Evolutionary conservation across 768 basidiomycete genomes (phyloP).

Genomic region (Omphalotus guepiniiformis): DNA sequence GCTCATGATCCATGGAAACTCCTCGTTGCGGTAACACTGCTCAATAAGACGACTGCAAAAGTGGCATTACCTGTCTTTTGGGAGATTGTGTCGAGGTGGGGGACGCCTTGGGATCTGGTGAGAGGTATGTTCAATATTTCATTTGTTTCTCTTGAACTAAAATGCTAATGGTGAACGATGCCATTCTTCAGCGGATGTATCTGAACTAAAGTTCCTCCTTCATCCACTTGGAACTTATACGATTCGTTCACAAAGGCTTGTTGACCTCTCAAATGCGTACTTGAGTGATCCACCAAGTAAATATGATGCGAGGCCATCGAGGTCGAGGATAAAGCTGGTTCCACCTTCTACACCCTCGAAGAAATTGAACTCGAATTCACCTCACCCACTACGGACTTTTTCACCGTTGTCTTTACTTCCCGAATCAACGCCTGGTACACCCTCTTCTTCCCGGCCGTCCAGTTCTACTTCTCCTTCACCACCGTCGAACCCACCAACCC

Average conservation of each 20-base stretch:
- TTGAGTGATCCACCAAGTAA: constrained; percentile 37
- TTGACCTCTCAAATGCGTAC: constrained; percentile 49
- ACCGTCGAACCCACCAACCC: no score
- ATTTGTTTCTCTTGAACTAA: background rate
- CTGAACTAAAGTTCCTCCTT: constrained; percentile 42
- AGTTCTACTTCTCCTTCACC: no score
- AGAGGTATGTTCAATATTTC: constrained; percentile 36
- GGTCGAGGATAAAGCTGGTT: no score
- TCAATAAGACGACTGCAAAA: constrained; percentile 67
- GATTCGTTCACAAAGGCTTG: constrained; percentile 52
- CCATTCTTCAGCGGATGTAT: constrained; percentile 33
- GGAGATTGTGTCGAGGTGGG: constrained; percentile 52
- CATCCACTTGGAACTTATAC: constrained; percentile 57
- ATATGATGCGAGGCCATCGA: constrained; percentile 30
- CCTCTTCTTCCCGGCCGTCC: no score
- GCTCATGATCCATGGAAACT: constrained; percentile 64
- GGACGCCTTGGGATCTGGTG: constrained; percentile 49
- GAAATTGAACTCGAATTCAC: no score
- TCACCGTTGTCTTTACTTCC: no score
- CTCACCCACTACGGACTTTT: no score
- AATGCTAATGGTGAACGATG: no score
- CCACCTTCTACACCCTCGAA: no score
- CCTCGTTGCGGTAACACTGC: constrained; percentile 58
- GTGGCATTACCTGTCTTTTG: constrained; percentile 64
- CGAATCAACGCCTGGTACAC: no score